phyloP scores from a whole-genome alignment of 768 basidiomycete genomes.

The Macrocybe gigantea region DNA sequence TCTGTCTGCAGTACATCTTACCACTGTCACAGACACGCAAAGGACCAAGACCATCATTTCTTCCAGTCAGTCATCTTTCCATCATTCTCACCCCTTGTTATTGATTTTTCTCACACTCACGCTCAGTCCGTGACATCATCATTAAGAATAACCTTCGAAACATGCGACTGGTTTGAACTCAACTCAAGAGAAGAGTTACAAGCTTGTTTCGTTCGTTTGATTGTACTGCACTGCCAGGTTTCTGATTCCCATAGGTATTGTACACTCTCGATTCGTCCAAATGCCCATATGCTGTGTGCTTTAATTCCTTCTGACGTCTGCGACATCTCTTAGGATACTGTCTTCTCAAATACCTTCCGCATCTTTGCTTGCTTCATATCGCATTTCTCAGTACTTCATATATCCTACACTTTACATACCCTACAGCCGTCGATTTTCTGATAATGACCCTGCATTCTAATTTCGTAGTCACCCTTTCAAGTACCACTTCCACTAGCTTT shows the following conservation, averaged over 20 bases:
- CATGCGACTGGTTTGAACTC: slow-evolving; percentile 42
- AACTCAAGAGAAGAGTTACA: neutral
- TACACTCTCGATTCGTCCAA: too few species aligned
- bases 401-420: too few species aligned
- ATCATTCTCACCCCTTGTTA: slow-evolving; percentile 1
- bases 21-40: slow-evolving; percentile 77
- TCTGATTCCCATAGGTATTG: neutral
- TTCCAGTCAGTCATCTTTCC: slow-evolving; percentile 43
- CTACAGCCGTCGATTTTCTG: too few species aligned
- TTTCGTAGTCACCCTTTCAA: too few species aligned
- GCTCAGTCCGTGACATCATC: slow-evolving; percentile 63
- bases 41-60: slow-evolving; percentile 69
- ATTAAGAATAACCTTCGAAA: slow-evolving; percentile 60
- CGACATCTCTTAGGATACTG: too few species aligned
- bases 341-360: too few species aligned
- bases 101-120: slow-evolving; percentile 2
- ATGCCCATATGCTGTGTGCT: too few species aligned
- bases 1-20: slow-evolving; percentile 56
- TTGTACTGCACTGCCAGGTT: neutral
- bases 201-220: slow-evolving; percentile 5
- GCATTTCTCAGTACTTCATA: too few species aligned
- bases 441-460: too few species aligned
- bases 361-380: too few species aligned
- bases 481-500: too few species aligned
- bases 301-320: too few species aligned